Percentiles rank a stretch among this genome's conserved stretches.
Conservation (phyloP, 306 rosid genomes). For the Vicia villosa region DNA sequence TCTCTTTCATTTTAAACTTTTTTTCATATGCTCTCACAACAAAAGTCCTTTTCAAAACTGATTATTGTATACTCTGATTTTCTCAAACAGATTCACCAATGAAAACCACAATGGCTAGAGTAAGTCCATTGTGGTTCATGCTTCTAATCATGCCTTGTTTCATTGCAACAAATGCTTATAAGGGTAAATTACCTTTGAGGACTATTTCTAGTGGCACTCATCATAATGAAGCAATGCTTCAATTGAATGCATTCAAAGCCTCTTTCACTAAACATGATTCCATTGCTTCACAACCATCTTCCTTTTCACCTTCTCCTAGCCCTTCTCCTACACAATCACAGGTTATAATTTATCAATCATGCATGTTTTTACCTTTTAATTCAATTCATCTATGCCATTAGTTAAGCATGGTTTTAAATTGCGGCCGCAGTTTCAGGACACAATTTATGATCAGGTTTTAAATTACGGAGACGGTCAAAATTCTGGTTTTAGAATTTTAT, state of each 20-base stretch:
- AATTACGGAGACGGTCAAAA: neutral
- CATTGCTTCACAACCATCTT: slow-evolving; percentile 41
- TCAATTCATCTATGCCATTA: neutral
- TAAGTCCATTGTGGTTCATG: slow-evolving; percentile 31
- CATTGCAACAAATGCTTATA: slow-evolving; percentile 32
- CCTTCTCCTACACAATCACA: slow-evolving; percentile 24
- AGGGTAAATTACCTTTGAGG: slow-evolving; percentile 24
- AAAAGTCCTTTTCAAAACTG: slow-evolving; percentile 34
- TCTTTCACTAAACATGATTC: slow-evolving; percentile 43
- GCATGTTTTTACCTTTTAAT: neutral
- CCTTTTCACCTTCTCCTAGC: slow-evolving; percentile 42
- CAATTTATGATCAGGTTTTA: neutral
- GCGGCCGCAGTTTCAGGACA: too few relatives aligned
- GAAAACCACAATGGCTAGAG: slow-evolving; percentile 37
- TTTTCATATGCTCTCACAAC: too few relatives aligned
- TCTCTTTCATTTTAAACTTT: neutral
- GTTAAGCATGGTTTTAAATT: neutral
- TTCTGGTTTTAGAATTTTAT: neutral
- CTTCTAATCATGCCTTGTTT: slow-evolving; percentile 30
- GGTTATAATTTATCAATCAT: slow-evolving; percentile 33
- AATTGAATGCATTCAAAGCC: slow-evolving; percentile 53
- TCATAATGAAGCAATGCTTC: slow-evolving; percentile 36
- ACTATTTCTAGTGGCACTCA: slow-evolving; percentile 16
- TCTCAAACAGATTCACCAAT: slow-evolving; percentile 12
- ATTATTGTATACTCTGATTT: neutral